phyloP scores from a whole-genome alignment of 371 early-diverging fungal genomes.

The Capniomyces stellatus region DNA sequence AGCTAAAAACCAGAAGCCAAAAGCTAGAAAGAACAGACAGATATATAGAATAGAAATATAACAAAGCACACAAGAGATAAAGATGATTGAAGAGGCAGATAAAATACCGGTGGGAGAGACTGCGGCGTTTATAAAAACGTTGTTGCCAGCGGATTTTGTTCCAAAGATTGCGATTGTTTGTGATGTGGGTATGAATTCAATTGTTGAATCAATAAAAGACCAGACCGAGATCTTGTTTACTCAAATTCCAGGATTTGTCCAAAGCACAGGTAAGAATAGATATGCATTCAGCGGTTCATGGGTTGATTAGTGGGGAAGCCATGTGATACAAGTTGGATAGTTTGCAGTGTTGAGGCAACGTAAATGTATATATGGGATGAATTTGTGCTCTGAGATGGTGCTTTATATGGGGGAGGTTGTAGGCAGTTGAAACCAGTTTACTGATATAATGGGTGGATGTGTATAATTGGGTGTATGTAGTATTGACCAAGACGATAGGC shows the following conservation, averaged over 20 bases:
- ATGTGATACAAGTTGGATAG: no score
- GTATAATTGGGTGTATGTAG: conserved; percentile 13
- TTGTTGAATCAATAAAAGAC: conserved; percentile 49
- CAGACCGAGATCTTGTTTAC: conserved; percentile 45
- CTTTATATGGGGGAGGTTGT: no score
- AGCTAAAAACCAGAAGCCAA: no score
- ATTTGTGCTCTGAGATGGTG: no score
- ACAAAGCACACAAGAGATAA: background rate
- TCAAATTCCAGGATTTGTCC: conserved; percentile 69
- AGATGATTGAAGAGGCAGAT: background rate
- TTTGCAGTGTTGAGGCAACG: no score
- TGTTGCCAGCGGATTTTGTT: background rate
- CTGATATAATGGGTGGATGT: background rate
- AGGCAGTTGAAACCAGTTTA: no score
- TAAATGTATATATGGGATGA: no score
- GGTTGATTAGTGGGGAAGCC: no score
- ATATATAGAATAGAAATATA: no score
- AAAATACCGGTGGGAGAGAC: background rate
- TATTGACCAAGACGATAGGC: conserved; percentile 51
- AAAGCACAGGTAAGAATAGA: conserved; percentile 64
- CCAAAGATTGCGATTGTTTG: conserved; percentile 67
- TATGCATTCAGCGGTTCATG: no score
- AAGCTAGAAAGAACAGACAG: no score
- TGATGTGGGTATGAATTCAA: conserved; percentile 75
- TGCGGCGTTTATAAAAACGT: background rate